phyloP scores from a whole-genome alignment of 2,329 filamentous ascomycete genomes.

The Fusarium equiseti region DNA sequence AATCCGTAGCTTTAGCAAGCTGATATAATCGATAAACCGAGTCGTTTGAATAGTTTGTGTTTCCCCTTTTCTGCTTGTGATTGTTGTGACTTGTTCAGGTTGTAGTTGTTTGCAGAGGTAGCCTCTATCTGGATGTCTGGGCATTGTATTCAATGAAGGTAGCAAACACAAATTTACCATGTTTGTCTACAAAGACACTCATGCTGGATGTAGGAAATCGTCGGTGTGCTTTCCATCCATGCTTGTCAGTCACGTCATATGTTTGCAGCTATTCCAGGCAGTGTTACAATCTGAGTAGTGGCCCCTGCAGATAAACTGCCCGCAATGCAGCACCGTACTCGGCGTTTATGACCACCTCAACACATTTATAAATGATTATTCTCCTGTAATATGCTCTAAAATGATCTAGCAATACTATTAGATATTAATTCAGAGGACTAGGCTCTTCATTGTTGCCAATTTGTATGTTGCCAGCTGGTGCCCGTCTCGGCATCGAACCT shows the following conservation, averaged over 20 bases:
- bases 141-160: background rate
- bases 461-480: background rate
- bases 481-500: background rate
- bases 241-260: background rate
- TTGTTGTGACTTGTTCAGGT: background rate
- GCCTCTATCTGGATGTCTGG: background rate
- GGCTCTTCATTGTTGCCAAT: background rate
- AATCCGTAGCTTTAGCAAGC: slow-evolving; percentile 16
- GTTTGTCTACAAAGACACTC: background rate
- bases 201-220: background rate
- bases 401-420: no score
- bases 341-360: background rate
- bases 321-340: background rate
- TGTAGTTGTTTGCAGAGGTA: background rate
- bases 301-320: background rate
- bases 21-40: slow-evolving; percentile 1
- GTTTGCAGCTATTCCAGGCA: background rate
- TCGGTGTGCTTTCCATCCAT: background rate
- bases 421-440: background rate
- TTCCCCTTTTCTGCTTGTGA: background rate
- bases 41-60: background rate
- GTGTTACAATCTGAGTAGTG: background rate
- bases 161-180: background rate
- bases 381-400: background rate
- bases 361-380: background rate